Evolutionary conservation across 2,329 filamentous ascomycete genomes (phyloP).

Genomic region (Paradendryphiella salina): DNA sequence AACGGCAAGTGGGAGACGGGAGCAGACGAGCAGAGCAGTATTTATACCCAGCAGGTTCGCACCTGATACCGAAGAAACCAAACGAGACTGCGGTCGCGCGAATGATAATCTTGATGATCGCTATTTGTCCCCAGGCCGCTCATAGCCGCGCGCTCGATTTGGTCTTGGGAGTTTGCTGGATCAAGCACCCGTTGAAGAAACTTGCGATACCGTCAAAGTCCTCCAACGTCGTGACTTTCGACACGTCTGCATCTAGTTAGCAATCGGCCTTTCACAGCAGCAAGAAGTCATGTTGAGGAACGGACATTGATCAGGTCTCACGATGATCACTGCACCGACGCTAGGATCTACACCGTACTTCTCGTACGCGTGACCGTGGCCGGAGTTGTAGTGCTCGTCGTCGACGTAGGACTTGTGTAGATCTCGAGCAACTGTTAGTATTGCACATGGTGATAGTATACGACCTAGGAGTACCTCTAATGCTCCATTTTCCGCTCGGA

Average conservation of each 20-base stretch:
- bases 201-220: slow-evolving; percentile 23
- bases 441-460: neutral
- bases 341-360: slow-evolving; percentile 55
- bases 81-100: too few species aligned
- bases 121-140: neutral
- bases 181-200: slow-evolving; percentile 32
- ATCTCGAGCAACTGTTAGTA: slow-evolving; percentile 45
- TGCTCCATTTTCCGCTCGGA: slow-evolving; percentile 58
- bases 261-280: neutral
- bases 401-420: slow-evolving; percentile 65
- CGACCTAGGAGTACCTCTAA: slow-evolving; percentile 51
- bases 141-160: neutral
- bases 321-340: slow-evolving; percentile 52
- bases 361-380: slow-evolving; percentile 62
- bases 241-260: slow-evolving; percentile 32
- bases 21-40: neutral
- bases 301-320: slow-evolving; percentile 60
- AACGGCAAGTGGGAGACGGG: too few species aligned
- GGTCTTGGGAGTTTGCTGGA: neutral
- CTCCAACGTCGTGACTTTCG: slow-evolving; percentile 30
- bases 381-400: slow-evolving; percentile 58
- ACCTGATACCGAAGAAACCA: too few species aligned
- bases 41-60: too few species aligned
- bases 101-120: too few species aligned
- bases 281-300: neutral